A percentile compares a stretch with the other conserved stretches of the same genome.
These are phyloP conservation scores for Nicotiana otophora DNA, from an alignment of 257 asterid genomes.

Conservation along the genomic window DNA sequence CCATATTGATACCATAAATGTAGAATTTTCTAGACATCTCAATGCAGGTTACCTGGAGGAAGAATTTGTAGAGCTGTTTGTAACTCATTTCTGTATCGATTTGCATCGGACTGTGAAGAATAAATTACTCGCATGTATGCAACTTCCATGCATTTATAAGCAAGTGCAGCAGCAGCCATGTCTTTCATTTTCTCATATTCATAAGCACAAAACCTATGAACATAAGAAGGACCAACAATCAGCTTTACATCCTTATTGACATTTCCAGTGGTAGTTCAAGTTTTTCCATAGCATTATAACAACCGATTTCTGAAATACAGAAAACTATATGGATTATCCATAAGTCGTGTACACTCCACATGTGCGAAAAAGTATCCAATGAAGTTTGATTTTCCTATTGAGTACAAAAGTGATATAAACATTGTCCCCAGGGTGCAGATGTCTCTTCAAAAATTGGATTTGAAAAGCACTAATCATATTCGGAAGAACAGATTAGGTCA, in stretches of 20 bases:
- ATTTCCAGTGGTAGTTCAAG: neutral
- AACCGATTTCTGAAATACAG: neutral
- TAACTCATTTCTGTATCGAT: slow-evolving; percentile 18
- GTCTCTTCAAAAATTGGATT: neutral
- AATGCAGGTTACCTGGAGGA: slow-evolving; percentile 14
- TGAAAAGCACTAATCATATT: neutral
- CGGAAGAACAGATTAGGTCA: neutral
- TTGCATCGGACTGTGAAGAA: slow-evolving; percentile 7
- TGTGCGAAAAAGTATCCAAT: neutral
- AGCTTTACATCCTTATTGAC: slow-evolving; percentile 1
- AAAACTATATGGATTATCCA: neutral
- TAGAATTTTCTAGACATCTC: neutral
- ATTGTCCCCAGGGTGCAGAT: neutral
- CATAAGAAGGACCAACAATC: neutral
- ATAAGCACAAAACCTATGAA: slow-evolving; percentile 12
- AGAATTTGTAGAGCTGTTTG: slow-evolving; percentile 13
- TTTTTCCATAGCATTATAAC: neutral
- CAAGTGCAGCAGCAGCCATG: slow-evolving; percentile 26
- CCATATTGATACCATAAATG: neutral
- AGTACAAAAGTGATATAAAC: neutral
- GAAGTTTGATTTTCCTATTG: neutral
- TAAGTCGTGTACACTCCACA: neutral
- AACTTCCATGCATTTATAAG: slow-evolving; percentile 26
- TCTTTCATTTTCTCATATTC: slow-evolving; percentile 25
- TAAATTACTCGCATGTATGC: slow-evolving; percentile 22